These are phyloP conservation scores for Malus hybrid DNA, from an alignment of 331 rosid genomes.

Conservation along the genomic window DNA sequence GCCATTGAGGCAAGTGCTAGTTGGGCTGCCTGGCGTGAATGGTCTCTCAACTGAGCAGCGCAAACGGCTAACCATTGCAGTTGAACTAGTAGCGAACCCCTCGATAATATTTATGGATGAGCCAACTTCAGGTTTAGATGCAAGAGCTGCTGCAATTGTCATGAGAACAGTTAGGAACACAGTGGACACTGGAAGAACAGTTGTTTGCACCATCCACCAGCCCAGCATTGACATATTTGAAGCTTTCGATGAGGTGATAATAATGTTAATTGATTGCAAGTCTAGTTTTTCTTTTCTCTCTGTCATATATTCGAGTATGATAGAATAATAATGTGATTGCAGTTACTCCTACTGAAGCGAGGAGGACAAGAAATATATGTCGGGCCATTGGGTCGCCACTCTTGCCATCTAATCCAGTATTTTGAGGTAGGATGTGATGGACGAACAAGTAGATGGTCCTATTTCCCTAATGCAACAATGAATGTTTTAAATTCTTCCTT, in stretches of 20 bases:
- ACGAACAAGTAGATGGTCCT: not conserved
- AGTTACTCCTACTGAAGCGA: slow-evolving; percentile 72
- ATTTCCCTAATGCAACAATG: not conserved
- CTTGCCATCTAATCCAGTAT: slow-evolving; percentile 51
- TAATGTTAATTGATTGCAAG: not conserved
- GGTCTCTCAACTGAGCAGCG: slow-evolving; percentile 93
- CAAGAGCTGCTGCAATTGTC: slow-evolving; percentile 86
- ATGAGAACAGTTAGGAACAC: slow-evolving; percentile 56
- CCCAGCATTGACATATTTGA: slow-evolving; percentile 90
- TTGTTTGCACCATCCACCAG: slow-evolving; percentile 88
- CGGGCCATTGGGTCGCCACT: slow-evolving; percentile 76
- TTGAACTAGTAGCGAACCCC: slow-evolving; percentile 45
- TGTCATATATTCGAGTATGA: slow-evolving; percentile 1
- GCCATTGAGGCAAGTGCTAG: slow-evolving; percentile 58
- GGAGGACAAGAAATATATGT: slow-evolving; percentile 83
- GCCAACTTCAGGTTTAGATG: slow-evolving; percentile 88
- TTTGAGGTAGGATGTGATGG: slow-evolving; percentile 50
- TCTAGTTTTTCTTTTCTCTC: not conserved
- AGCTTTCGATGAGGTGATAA: slow-evolving; percentile 78
- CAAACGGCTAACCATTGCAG: slow-evolving; percentile 75
- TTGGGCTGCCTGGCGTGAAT: slow-evolving; percentile 76
- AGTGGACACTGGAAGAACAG: slow-evolving; percentile 23
- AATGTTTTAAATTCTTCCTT: not conserved
- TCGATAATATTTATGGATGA: slow-evolving; percentile 68
- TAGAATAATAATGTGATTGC: slow-evolving; percentile 15